These are phyloP conservation scores for Capsicum rhomboideum DNA, from an alignment of 257 asterid species.

Conservation along the genomic window DNA sequence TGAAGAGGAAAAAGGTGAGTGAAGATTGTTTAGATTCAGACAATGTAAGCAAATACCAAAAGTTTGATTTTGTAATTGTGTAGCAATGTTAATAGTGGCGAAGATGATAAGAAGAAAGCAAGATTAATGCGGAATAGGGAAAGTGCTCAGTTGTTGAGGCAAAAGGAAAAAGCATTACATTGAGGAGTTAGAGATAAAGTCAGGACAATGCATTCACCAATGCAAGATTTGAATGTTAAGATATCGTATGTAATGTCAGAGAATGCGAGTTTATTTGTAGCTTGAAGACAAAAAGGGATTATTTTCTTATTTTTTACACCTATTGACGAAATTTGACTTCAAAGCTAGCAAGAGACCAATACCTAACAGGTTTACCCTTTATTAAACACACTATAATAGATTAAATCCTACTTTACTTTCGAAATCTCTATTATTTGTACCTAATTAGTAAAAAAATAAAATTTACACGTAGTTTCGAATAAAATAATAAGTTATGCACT, in stretches of 20 bases:
- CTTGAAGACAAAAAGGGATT: too few species aligned
- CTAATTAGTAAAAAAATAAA: too few species aligned
- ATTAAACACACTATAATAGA: too few species aligned
- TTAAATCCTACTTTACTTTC: too few species aligned
- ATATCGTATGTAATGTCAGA: constrained; percentile 57
- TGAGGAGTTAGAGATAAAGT: constrained; percentile 74
- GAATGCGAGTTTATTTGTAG: constrained; percentile 47
- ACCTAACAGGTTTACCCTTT: too few species aligned
- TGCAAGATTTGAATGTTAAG: constrained; percentile 55
- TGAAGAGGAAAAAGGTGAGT: constrained; percentile 46
- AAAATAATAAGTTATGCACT: too few species aligned
- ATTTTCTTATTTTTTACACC: too few species aligned
- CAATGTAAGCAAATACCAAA: constrained; percentile 27
- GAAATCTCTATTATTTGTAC: too few species aligned
- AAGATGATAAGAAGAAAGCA: constrained; percentile 50
- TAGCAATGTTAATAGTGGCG: constrained; percentile 27
- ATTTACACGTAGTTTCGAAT: too few species aligned
- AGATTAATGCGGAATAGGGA: constrained; percentile 69
- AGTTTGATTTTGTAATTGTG: constrained; percentile 18
- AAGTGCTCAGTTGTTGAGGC: constrained; percentile 72
- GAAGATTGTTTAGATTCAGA: constrained; percentile 15
- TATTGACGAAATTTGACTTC: too few species aligned
- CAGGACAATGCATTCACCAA: constrained; percentile 58
- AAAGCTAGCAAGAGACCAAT: too few species aligned
- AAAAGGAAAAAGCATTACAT: constrained; percentile 70